Conservation (phyloP, 106 monocot species). For the Apostasia shenzhenica region DNA sequence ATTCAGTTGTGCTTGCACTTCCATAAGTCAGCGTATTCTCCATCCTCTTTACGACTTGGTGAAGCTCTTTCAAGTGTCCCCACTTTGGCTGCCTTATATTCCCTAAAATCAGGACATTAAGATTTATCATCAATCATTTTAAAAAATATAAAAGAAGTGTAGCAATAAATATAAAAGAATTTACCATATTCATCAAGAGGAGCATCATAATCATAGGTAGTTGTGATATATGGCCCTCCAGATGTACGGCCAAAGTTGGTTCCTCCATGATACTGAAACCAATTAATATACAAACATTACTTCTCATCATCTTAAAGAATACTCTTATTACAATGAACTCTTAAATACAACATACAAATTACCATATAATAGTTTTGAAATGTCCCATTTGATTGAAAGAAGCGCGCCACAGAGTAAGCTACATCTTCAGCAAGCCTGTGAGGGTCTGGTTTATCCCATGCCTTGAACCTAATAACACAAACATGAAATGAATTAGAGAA, state of each 20-base stretch:
- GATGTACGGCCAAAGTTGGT: constrained; percentile 61
- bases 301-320: background rate
- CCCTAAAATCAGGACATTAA: constrained; percentile 15
- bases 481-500: background rate
- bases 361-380: constrained; percentile 76
- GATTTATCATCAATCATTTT: background rate
- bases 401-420: constrained; percentile 50
- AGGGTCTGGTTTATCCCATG: constrained; percentile 44
- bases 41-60: constrained; percentile 35
- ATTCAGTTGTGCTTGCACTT: constrained; percentile 10
- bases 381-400: constrained; percentile 49
- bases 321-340: background rate
- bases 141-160: background rate
- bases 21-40: constrained; percentile 42
- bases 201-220: constrained; percentile 70
- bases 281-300: background rate
- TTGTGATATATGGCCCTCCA: constrained; percentile 72
- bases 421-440: constrained; percentile 58
- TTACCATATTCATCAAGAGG: constrained; percentile 78
- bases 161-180: background rate
- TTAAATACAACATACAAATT: background rate
- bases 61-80: constrained; percentile 57
- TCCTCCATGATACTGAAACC: constrained; percentile 61
- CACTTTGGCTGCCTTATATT: constrained; percentile 64
- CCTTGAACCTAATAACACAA: constrained; percentile 36